Percentiles rank a stretch among this genome's conserved stretches.
Conservation (phyloP, 495 filamentous ascomycete genomes). For the Aspergillus steynii region DNA sequence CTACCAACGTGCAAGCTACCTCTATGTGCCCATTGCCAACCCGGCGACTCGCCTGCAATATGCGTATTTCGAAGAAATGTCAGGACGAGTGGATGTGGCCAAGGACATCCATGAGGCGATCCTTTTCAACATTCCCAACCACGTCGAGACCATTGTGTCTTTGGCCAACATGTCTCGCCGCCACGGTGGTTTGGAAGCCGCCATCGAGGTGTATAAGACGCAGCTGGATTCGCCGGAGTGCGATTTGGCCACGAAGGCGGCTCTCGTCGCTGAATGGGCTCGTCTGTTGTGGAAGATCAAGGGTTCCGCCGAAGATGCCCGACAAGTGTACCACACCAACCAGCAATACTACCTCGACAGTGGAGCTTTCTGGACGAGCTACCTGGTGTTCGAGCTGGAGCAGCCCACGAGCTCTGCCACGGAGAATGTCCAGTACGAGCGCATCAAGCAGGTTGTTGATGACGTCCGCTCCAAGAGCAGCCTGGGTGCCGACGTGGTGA, state of each 20-base stretch:
- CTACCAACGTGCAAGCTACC: conserved; percentile 80
- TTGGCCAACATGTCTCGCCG: conserved; percentile 88
- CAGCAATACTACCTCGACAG: conserved; percentile 85
- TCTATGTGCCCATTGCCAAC: conserved; percentile 82
- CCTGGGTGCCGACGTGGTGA: conserved; percentile 65
- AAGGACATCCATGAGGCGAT: conserved; percentile 82
- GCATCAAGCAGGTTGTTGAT: conserved; percentile 78
- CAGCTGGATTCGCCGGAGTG: conserved; percentile 72
- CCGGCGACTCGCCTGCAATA: conserved; percentile 84
- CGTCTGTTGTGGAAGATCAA: conserved; percentile 87
- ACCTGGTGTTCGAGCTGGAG: conserved; percentile 84
- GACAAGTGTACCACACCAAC: conserved; percentile 80
- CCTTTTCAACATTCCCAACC: conserved; percentile 65
- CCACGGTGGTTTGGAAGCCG: conserved; percentile 80
- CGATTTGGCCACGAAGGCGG: conserved; percentile 80
- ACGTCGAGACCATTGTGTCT: conserved; percentile 84
- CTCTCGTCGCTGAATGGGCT: conserved; percentile 88
- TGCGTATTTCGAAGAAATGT: conserved; percentile 91
- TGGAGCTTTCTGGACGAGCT: conserved; percentile 89
- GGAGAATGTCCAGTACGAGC: conserved; percentile 65
- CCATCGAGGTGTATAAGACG: conserved; percentile 79
- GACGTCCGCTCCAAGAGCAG: conserved; percentile 75
- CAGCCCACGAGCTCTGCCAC: conserved; percentile 72
- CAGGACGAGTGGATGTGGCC: conserved; percentile 71
- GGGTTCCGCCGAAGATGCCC: conserved; percentile 80